phyloP scores from a whole-genome alignment of 805 yeast species.

The Wickerhamiella galacta region DNA sequence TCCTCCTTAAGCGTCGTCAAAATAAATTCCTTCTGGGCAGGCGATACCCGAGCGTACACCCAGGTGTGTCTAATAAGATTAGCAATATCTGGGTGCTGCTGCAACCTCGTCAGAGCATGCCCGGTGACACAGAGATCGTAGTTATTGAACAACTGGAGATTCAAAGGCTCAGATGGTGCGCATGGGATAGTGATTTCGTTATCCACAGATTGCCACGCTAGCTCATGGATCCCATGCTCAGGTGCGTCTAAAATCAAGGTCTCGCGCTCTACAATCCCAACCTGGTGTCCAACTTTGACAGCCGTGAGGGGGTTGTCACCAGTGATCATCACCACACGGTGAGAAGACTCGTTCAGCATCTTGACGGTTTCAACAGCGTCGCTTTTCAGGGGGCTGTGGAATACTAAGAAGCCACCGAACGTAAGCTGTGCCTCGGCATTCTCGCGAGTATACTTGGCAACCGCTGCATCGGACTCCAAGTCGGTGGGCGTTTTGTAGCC shows the following conservation, averaged over 20 bases:
- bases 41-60: constrained; percentile 97
- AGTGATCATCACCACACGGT: constrained; percentile 93
- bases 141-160: constrained; percentile 37
- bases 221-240: constrained; percentile 44
- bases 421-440: constrained; percentile 54
- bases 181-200: constrained; percentile 59
- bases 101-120: constrained; percentile 56
- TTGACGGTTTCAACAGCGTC: constrained; percentile 83
- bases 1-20: constrained; percentile 65
- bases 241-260: constrained; percentile 77
- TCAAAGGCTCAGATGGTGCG: constrained; percentile 40
- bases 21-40: constrained; percentile 84
- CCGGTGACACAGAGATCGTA: constrained; percentile 90
- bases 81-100: constrained; percentile 47
- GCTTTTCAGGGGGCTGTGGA: constrained; percentile 90
- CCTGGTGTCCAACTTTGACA: constrained; percentile 91
- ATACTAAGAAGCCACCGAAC: constrained; percentile 87
- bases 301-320: constrained; percentile 99
- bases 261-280: constrained; percentile 67
- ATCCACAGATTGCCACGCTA: constrained; percentile 73
- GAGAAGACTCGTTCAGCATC: constrained; percentile 89
- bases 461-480: constrained; percentile 23
- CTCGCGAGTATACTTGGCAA: constrained; percentile 49
- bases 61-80: constrained; percentile 75
- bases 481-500: constrained; percentile 52